These are phyloP conservation scores for Linanthus parryae DNA, from an alignment of 148 eudicot genomes.

Conservation along the genomic window DNA sequence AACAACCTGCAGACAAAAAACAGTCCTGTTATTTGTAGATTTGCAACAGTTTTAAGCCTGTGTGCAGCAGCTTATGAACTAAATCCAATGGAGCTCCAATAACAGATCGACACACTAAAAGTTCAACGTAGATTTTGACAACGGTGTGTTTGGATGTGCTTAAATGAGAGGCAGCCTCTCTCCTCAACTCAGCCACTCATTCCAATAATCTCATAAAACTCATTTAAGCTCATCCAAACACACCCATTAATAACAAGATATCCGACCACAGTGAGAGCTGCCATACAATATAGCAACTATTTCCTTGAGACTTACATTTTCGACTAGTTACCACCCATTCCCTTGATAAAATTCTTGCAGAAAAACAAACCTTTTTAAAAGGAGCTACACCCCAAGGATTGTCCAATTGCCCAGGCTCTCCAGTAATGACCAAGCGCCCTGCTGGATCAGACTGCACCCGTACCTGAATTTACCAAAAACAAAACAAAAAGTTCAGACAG, in stretches of 20 bases:
- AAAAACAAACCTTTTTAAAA: constrained; percentile 50
- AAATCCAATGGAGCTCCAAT: not conserved
- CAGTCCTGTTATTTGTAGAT: not conserved
- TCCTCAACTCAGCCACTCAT: no score
- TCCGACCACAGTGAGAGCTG: no score
- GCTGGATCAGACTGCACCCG: constrained; percentile 71
- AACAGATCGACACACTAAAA: no score
- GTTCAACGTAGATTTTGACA: no score
- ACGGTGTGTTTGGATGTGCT: no score
- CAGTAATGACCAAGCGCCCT: constrained; percentile 67
- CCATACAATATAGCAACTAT: no score
- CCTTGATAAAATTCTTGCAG: no score
- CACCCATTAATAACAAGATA: no score
- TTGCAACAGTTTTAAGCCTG: constrained; percentile 1
- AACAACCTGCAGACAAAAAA: constrained; percentile 52
- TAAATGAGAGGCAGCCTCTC: no score
- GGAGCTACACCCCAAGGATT: constrained; percentile 73
- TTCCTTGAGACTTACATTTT: not conserved
- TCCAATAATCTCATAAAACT: no score
- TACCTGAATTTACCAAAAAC: constrained; percentile 35
- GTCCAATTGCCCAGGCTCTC: constrained; percentile 54
- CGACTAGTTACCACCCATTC: no score
- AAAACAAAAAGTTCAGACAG: not conserved
- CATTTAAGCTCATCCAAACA: no score
- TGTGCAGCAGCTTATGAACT: not conserved